Evolutionary conservation across 169 alveolate genomes (phyloP), one percentile per base, ranked within the genome.

Genomic region (Condylostoma magnum): DNA sequence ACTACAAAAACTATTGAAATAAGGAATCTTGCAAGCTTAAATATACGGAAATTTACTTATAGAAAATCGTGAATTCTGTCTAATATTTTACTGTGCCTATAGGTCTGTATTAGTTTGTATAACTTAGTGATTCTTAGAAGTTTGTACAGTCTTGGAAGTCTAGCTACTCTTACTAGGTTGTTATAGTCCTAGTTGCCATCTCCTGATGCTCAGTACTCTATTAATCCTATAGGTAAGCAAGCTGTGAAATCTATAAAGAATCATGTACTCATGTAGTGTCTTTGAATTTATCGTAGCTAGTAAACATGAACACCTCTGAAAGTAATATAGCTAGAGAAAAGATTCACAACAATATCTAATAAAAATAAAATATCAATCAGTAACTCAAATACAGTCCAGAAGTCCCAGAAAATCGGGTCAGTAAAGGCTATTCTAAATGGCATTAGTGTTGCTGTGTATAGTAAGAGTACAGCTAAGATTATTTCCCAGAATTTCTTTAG

Each of bases 191-290:
- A 41, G 10, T 47, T 30, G 2, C 50, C 31, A 30, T 70, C 68
- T 43, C n/a, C n/a, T n/a, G n/a, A n/a, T n/a, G n/a, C n/a, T n/a
- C n/a, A n/a, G n/a, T n/a, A n/a, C n/a, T 81, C 46, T 6, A 80
- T 51, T 25, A 80, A 25, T 46, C 34, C 57, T 48, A 79, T 57
- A 3, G 94, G 94, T 4, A 87, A 30, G 31, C 83, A 72, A 27
- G 86, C 68, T 28, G 82, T 47, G 4, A 78, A 51, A 76, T 89
- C 95, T 25, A 85, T 55, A 8, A 80, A 18, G 51, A 89, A 78
- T 92, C 92, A 89, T 4, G 82, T 63, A 43, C 41, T 60, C 33
- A 84, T 25, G 79, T 89, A 89, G 22, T 52, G n/a, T n/a, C n/a
- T n/a, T n/a, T n/a, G n/a, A n/a, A n/a, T n/a, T n/a, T n/a, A n/a